These are phyloP conservation scores for Fragaria nilgerrensis DNA, from an alignment of 306 rosid genomes.

Conservation along the genomic window DNA sequence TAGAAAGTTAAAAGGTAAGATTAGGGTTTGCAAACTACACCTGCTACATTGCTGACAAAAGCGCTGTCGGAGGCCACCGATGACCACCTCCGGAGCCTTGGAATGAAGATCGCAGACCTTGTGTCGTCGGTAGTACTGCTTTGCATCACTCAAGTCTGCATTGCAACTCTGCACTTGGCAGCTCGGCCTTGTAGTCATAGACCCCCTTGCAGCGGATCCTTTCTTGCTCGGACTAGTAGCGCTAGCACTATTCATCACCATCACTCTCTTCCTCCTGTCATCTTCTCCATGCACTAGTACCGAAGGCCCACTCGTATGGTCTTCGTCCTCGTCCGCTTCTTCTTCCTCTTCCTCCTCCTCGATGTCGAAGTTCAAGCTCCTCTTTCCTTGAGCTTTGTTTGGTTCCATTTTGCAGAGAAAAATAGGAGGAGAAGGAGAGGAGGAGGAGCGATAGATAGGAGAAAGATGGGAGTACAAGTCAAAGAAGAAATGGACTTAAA, in stretches of 20 bases:
- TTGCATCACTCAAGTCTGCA: constrained; percentile 68
- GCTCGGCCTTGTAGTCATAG: constrained; percentile 34
- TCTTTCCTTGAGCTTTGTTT: constrained; percentile 59
- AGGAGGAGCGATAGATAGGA: neutral
- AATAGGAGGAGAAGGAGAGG: neutral
- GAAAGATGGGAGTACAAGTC: constrained; percentile 19
- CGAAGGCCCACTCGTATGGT: constrained; percentile 12
- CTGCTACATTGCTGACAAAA: constrained; percentile 99
- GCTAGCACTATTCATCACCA: neutral
- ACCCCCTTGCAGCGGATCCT: constrained; percentile 44
- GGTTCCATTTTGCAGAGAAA: constrained; percentile 45
- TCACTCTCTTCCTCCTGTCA: constrained; percentile 41
- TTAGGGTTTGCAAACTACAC: constrained; percentile 55
- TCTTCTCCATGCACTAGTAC: constrained; percentile 39
- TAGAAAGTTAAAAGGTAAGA: constrained; percentile 1
- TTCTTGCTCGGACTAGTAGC: constrained; percentile 23
- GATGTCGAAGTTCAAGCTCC: constrained; percentile 32
- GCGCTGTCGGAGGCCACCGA: constrained; percentile 56
- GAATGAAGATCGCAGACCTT: constrained; percentile 90
- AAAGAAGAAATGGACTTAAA: constrained; percentile 25
- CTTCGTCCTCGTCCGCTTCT: constrained; percentile 45
- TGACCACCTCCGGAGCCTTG: constrained; percentile 58
- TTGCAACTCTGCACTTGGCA: constrained; percentile 73
- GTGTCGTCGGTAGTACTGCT: constrained; percentile 73
- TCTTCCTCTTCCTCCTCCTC: constrained; percentile 40